Evolutionary conservation across 148 eudicot species (phyloP).

Genomic region (Rheum nobile): DNA sequence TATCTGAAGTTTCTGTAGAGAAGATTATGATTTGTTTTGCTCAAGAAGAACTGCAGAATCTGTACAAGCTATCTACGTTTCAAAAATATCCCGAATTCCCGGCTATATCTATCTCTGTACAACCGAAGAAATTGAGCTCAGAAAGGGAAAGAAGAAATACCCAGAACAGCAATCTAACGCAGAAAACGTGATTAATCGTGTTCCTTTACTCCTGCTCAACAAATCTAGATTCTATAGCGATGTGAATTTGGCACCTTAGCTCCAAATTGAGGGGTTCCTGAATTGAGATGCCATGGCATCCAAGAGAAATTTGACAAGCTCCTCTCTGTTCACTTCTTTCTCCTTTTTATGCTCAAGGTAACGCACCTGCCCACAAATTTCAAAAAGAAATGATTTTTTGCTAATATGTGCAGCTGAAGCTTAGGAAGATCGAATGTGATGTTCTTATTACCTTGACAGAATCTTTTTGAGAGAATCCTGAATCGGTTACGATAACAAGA

Average conservation of each 20-base stretch:
- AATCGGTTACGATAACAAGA: conserved; percentile 73
- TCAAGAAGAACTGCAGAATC: not conserved
- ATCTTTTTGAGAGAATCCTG: conserved; percentile 59
- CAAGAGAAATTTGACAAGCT: conserved; percentile 51
- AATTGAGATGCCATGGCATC: conserved; percentile 77
- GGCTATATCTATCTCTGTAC: not conserved
- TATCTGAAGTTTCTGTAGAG: not conserved
- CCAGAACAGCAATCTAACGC: not conserved
- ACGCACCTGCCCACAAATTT: conserved; percentile 48
- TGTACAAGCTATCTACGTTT: not conserved
- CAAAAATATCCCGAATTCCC: not conserved
- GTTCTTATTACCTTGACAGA: conserved; percentile 50
- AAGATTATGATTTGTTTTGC: not conserved
- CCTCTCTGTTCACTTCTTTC: conserved; percentile 59
- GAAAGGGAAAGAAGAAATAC: not conserved
- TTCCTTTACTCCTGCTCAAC: not conserved
- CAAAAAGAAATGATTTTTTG: not conserved
- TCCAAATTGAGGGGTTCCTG: conserved; percentile 73
- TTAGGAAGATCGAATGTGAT: no score
- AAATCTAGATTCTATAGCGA: no score
- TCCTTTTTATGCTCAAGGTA: conserved; percentile 84
- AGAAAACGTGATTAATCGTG: not conserved
- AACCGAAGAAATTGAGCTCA: not conserved
- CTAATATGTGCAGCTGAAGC: no score
- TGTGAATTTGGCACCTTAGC: conserved; percentile 10